Percentiles rank a stretch among this genome's conserved stretches.
Evolutionary conservation across 306 rosid species (phyloP).

Genomic region (Pterocarpus santalinus): DNA sequence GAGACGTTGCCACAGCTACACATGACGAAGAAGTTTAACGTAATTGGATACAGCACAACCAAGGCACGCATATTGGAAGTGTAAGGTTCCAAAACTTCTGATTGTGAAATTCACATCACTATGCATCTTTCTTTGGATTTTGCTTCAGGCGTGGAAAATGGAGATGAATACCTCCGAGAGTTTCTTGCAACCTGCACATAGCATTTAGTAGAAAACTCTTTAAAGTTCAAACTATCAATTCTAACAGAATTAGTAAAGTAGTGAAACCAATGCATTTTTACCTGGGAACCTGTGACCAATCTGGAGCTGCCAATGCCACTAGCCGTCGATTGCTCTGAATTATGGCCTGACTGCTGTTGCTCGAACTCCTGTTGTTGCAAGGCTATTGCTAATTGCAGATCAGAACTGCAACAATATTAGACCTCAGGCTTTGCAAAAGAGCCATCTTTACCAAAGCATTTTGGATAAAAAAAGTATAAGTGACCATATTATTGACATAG

Average conservation of each 20-base stretch:
- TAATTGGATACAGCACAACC: slow-evolving; percentile 43
- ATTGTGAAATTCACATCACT: slow-evolving; percentile 71
- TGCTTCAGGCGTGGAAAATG: slow-evolving; percentile 66
- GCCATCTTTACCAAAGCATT: slow-evolving; percentile 26
- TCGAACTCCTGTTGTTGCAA: slow-evolving; percentile 99
- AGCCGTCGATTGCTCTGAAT: slow-evolving; percentile 63
- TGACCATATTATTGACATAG: no score
- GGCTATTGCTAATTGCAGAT: slow-evolving; percentile 93
- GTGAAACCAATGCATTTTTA: slow-evolving; percentile 44
- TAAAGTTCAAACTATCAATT: background rate
- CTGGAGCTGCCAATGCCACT: slow-evolving; percentile 60
- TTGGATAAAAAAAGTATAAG: background rate
- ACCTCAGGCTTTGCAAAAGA: background rate
- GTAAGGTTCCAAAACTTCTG: slow-evolving; percentile 48
- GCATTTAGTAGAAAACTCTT: slow-evolving; percentile 29
- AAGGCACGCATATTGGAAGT: slow-evolving; percentile 56
- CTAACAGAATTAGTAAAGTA: background rate
- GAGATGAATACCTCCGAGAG: slow-evolving; percentile 56
- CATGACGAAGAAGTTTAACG: background rate
- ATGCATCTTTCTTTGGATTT: slow-evolving; percentile 89
- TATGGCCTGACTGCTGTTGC: slow-evolving; percentile 78
- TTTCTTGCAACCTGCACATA: slow-evolving; percentile 73
- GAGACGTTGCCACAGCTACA: no score
- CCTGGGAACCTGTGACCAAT: slow-evolving; percentile 93
- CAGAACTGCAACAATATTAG: slow-evolving; percentile 72